A percentile compares a stretch with the other conserved stretches of the same genome.
Evolutionary conservation across 1,284 basidiomycete species (phyloP).

Genomic region (Sporisorium reilianum): DNA sequence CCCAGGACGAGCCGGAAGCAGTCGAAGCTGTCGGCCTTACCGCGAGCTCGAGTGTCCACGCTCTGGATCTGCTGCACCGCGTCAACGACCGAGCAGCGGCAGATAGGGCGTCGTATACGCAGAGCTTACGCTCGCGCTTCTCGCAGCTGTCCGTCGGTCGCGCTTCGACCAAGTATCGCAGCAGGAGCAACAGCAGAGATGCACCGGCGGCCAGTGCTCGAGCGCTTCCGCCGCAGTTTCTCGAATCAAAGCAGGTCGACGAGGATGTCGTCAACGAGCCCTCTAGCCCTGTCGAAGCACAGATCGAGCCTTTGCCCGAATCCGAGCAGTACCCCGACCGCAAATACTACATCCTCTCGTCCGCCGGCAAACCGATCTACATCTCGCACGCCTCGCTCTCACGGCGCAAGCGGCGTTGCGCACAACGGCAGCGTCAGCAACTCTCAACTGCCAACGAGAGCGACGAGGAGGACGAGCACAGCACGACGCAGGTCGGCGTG

Average conservation of each 20-base stretch:
- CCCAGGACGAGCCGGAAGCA: constrained; percentile 30
- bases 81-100: constrained; percentile 46
- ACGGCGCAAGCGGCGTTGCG: constrained; percentile 16
- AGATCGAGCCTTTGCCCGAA: background rate
- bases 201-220: background rate
- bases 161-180: constrained; percentile 18
- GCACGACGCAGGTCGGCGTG: constrained; percentile 86
- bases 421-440: constrained; percentile 14
- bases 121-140: constrained; percentile 22
- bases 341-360: constrained; percentile 59
- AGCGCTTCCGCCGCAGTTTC: constrained; percentile 16
- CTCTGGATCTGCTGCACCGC: constrained; percentile 40
- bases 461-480: constrained; percentile 73
- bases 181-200: constrained; percentile 32
- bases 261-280: background rate
- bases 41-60: constrained; percentile 35
- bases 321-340: constrained; percentile 36
- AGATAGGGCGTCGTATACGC: constrained; percentile 19
- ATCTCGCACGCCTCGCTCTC: constrained; percentile 45
- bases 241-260: constrained; percentile 4
- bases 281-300: background rate
- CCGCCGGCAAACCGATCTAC: constrained; percentile 63
- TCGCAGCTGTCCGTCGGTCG: constrained; percentile 38
- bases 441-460: constrained; percentile 18
- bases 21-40: constrained; percentile 37